Percentiles rank a stretch among this genome's conserved stretches.
Evolutionary conservation across 495 filamentous ascomycete species (phyloP).

Genomic region (Penicillium diatomitis): DNA sequence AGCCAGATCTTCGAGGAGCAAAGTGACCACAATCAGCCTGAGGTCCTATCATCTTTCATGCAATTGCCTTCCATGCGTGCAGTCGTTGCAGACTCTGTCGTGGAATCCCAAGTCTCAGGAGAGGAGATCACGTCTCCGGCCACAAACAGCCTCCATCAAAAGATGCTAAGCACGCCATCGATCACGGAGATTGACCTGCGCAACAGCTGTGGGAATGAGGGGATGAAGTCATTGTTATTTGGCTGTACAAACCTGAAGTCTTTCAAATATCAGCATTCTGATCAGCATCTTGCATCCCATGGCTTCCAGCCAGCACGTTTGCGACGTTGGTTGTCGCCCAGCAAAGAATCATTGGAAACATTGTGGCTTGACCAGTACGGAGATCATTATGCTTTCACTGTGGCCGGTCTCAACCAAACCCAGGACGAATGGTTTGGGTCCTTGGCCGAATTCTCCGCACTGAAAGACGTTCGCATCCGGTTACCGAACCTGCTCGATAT

Average conservation of each 20-base stretch:
- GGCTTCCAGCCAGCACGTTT: conserved; percentile 25
- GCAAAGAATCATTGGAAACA: conserved; percentile 20
- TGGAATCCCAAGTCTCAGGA: conserved; percentile 7
- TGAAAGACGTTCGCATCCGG: conserved; percentile 27
- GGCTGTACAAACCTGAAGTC: conserved; percentile 20
- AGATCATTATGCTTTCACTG: conserved; percentile 24
- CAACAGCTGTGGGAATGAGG: conserved; percentile 20
- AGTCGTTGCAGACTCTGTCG: conserved; percentile 18
- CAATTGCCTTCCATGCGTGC: conserved; percentile 20
- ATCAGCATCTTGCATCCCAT: conserved; percentile 16
- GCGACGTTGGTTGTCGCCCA: conserved; percentile 16
- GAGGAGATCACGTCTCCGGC: too few relatives aligned
- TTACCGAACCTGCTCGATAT: conserved; percentile 27
- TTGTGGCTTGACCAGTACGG: conserved; percentile 28
- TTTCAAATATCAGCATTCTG: conserved; percentile 32
- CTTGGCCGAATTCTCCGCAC: conserved; percentile 19
- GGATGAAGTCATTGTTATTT: conserved; percentile 17
- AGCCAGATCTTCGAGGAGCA: not conserved
- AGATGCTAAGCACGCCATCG: conserved; percentile 1
- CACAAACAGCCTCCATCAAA: too few relatives aligned
- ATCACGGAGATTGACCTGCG: conserved; percentile 22
- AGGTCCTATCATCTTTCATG: conserved; percentile 20
- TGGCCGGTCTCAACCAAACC: conserved; percentile 21
- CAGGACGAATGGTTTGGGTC: conserved; percentile 30
- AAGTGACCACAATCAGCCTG: not conserved